These are phyloP conservation scores for Omphalotus olearius DNA, from an alignment of 1,284 basidiomycete genomes.

Conservation along the genomic window DNA sequence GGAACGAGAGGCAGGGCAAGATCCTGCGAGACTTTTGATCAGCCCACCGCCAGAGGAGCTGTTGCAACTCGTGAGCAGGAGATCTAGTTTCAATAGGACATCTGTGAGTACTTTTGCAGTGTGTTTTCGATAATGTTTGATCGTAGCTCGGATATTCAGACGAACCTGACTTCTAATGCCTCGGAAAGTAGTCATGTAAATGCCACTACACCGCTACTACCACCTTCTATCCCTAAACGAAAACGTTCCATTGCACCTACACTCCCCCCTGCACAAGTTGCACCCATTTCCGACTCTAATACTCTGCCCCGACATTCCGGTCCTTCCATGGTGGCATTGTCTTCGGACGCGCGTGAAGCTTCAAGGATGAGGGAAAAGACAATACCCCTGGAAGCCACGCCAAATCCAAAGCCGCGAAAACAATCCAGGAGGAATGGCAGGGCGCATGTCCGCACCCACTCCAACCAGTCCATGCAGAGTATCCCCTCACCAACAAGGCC, in stretches of 20 bases:
- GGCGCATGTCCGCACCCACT: slow-evolving; percentile 6
- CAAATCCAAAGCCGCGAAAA: slow-evolving; percentile 60
- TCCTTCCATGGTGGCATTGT: slow-evolving; percentile 3
- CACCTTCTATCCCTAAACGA: slow-evolving; percentile 16
- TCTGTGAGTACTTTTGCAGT: slow-evolving; percentile 12
- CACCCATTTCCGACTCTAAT: not conserved
- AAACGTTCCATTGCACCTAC: slow-evolving; percentile 16
- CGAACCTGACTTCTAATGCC: not conserved
- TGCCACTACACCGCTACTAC: slow-evolving; percentile 17
- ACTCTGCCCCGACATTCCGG: too few species aligned
- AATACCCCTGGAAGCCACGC: slow-evolving; percentile 34
- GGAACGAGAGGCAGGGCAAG: slow-evolving; percentile 8
- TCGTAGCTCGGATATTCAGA: slow-evolving; percentile 12
- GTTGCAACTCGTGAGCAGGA: slow-evolving; percentile 19
- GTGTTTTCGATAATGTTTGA: slow-evolving; percentile 13
- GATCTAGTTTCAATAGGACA: slow-evolving; percentile 7
- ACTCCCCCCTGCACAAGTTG: slow-evolving; percentile 7
- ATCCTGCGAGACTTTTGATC: slow-evolving; percentile 30
- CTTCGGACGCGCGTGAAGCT: not conserved
- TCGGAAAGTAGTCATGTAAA: not conserved
- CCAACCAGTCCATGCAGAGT: slow-evolving; percentile 10
- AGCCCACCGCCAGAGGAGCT: slow-evolving; percentile 44
- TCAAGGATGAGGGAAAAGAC: not conserved
- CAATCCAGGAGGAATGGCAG: slow-evolving; percentile 27
- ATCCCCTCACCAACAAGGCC: slow-evolving; percentile 5